phyloP scores from a whole-genome alignment of 257 asterid genomes.

The Verbena officinalis region DNA sequence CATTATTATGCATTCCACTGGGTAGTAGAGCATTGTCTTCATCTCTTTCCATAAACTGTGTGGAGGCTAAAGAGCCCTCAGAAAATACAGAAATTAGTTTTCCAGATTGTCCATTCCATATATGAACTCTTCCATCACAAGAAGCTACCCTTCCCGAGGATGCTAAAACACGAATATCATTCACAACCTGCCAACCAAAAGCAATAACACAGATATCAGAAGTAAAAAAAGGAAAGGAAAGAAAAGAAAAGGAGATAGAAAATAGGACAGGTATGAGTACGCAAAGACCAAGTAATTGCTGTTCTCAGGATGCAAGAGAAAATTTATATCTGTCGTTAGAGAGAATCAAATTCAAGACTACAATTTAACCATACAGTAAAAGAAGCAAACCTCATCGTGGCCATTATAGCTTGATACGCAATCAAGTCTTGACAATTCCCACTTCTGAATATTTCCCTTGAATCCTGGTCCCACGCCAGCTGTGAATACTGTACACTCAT shows the following conservation, averaged over 20 bases:
- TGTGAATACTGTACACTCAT: slow-evolving; percentile 83
- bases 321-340: no score
- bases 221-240: neutral
- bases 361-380: slow-evolving; percentile 26
- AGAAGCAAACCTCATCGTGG: slow-evolving; percentile 87
- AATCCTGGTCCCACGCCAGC: slow-evolving; percentile 97
- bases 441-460: slow-evolving; percentile 94
- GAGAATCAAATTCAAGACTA: no score
- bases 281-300: no score
- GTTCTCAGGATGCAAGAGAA: no score
- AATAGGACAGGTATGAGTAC: no score
- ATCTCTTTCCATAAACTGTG: slow-evolving; percentile 56
- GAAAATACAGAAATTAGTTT: slow-evolving; percentile 71
- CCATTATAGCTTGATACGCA: slow-evolving; percentile 83
- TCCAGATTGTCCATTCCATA: slow-evolving; percentile 96
- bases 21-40: slow-evolving; percentile 72
- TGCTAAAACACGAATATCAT: slow-evolving; percentile 73
- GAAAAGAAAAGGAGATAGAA: slow-evolving; percentile 2
- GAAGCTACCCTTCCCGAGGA: slow-evolving; percentile 94
- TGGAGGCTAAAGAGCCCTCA: slow-evolving; percentile 62
- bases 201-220: slow-evolving; percentile 22
- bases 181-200: slow-evolving; percentile 71
- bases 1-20: slow-evolving; percentile 73
- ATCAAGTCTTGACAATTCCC: slow-evolving; percentile 79
- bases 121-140: slow-evolving; percentile 94